Evolutionary conservation across 352 stramenopile genomes (phyloP), one percentile per base, ranked within the genome.

Genomic region (Blastocystis sp.): DNA sequence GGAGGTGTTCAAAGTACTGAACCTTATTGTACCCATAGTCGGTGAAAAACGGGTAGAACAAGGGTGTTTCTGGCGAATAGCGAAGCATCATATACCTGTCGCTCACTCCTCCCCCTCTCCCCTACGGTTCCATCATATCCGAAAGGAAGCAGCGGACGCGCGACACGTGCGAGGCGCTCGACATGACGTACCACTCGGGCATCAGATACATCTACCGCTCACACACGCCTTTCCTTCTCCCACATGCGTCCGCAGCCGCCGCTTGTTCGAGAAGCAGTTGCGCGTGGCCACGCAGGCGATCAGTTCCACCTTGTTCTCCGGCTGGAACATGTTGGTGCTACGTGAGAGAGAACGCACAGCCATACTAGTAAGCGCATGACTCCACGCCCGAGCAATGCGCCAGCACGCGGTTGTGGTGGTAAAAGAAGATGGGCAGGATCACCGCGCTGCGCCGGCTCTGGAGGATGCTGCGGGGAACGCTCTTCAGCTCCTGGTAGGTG

Each of bases 1-100:
- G 75, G 11, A 85, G 6, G 44, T 85, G 42, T 24, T 85, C 75
- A 61, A 73, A 85, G 24, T 61, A 85, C 32, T 56, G 38, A 11
- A 85, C 75, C 24, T 85, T 76, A 44, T 85, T 85, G 44, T 85
- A 85, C 3, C 75, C 75, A 44, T 85, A 85, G 51, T 85, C 48
- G 1, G 48, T 36, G 40, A 85, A 85, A 24, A 38, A 16, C 27
- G 36, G 18, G 44, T 73, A 16, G 27, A 75, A 85, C 7, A 85
- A 51, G 7, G 48, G 42, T 29, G 48, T 54, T 40, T 56, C 36
- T 24, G 1, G 36, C n/a, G 69, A 48, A 75, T 75, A 75, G 27
- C 32, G 40, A 1, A 75, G 3, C 63, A 75, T 75, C 63, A 75
- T 75, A 53, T 75, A 75, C 27, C 63, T 75, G 32, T 32, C 4